Evolutionary conservation across 2,329 filamentous ascomycete species (phyloP), one percentile per base, ranked within the genome.

Genomic region (Ceratocystis cubensis): DNA sequence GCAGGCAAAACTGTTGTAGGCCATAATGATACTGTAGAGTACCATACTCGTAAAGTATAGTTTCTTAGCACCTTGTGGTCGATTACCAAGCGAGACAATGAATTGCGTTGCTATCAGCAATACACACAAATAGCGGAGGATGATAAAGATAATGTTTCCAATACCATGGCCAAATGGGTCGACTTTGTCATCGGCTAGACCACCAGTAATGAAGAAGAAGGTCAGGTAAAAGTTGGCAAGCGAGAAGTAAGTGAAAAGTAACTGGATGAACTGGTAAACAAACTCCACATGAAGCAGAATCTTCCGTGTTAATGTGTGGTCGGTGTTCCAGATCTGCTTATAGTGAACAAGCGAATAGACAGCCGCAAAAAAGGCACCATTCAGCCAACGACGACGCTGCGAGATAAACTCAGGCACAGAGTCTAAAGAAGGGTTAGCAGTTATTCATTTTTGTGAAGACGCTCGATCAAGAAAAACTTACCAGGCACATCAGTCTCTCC

Each of bases 181-280:
- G 70, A 95, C 80, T 30, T 79, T 79, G 0, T 84, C 78, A 72
- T 97, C 91, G 0, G 88, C 83, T 17, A 99, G 82, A 50, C 92
- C 95, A 56, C 94, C 94, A 25, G 91, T 91, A 70, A 99, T 88
- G 79, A 99, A 99, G 82, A 92, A 99, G 78, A 99, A 99, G 67
- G 92, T 96, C 64, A 99, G 86, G 76, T 97, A 99, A 81, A 97
- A 99, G 80, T 99, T 99, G 75, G 93, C 92, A 50, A 99, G 85
- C 10, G 93, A 96, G 79, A 99, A 97, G 79, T 91, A 99, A 59
- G 94, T 99, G 79, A 99, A 99, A 69, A 96, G 76, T 15, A 99
- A 84, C 73, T 91, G 89, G 71, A 97, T 82, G 74, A 96, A 88
- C 75, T 99, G 94, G 76, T 99, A 99, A 71, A 96, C 76, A 74